Evolutionary conservation across 2,329 filamentous ascomycete species (phyloP).

Genomic region (Claviceps sp.): DNA sequence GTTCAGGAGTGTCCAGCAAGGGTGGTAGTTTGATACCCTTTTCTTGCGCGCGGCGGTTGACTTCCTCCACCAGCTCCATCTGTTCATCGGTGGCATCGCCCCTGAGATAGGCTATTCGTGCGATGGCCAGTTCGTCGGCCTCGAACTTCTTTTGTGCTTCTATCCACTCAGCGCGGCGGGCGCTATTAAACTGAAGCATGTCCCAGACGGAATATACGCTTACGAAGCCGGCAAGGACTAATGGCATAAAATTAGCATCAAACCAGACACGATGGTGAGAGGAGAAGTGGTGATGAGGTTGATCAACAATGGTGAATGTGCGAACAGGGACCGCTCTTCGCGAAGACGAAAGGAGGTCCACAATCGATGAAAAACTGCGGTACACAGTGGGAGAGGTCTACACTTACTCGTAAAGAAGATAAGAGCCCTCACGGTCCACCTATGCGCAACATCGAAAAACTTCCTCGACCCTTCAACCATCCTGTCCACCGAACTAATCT

Average conservation of each 20-base stretch:
- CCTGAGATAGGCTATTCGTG: conserved; percentile 47
- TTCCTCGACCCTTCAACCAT: conserved; percentile 34
- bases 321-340: too few relatives aligned
- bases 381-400: neutral
- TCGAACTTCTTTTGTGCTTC: conserved; percentile 40
- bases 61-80: conserved; percentile 42
- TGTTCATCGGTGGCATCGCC: conserved; percentile 44
- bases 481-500: conserved; percentile 38
- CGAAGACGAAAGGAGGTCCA: neutral
- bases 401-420: conserved; percentile 42
- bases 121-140: conserved; percentile 40
- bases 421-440: conserved; percentile 39
- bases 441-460: conserved; percentile 43
- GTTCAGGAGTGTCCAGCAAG: conserved; percentile 32
- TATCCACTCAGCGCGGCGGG: conserved; percentile 45
- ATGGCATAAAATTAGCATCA: neutral
- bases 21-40: conserved; percentile 35
- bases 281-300: neutral
- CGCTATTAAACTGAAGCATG: conserved; percentile 48
- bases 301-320: neutral
- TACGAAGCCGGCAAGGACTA: conserved; percentile 40
- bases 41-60: conserved; percentile 33
- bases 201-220: conserved; percentile 47
- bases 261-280: neutral
- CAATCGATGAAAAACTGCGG: too few relatives aligned